These are phyloP conservation scores for Leishmania turanica DNA, from an alignment of 208 protist genomes.

Conservation along the genomic window DNA sequence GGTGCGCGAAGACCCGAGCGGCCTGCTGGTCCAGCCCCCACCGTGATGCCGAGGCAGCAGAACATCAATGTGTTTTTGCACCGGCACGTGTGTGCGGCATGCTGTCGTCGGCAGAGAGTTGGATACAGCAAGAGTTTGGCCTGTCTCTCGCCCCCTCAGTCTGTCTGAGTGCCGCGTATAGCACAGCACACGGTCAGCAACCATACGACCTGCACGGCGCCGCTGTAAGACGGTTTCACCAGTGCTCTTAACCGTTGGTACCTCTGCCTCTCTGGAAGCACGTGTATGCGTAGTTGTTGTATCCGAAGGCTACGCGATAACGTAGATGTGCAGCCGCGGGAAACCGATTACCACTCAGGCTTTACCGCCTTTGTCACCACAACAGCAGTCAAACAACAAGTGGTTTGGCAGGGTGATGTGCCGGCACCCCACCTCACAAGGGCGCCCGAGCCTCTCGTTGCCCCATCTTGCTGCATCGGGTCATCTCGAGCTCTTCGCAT, in stretches of 20 bases:
- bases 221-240: background rate
- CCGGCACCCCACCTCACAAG: background rate
- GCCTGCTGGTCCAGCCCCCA: constrained; percentile 46
- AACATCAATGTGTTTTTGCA: background rate
- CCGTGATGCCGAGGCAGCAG: background rate
- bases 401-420: background rate
- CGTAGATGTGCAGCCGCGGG: background rate
- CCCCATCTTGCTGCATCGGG: background rate
- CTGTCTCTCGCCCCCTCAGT: background rate
- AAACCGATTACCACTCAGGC: background rate
- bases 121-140: background rate
- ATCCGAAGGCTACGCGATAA: background rate
- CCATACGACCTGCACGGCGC: background rate
- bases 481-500: background rate
- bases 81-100: background rate
- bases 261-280: background rate
- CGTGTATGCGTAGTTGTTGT: background rate
- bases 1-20: constrained; percentile 77
- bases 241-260: background rate
- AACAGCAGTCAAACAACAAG: background rate
- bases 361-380: background rate
- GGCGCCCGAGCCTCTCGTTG: background rate
- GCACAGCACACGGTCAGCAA: background rate
- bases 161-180: background rate
- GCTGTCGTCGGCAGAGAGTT: background rate